Conservation (phyloP, 495 filamentous ascomycete species). For the Xylaria venustula region DNA sequence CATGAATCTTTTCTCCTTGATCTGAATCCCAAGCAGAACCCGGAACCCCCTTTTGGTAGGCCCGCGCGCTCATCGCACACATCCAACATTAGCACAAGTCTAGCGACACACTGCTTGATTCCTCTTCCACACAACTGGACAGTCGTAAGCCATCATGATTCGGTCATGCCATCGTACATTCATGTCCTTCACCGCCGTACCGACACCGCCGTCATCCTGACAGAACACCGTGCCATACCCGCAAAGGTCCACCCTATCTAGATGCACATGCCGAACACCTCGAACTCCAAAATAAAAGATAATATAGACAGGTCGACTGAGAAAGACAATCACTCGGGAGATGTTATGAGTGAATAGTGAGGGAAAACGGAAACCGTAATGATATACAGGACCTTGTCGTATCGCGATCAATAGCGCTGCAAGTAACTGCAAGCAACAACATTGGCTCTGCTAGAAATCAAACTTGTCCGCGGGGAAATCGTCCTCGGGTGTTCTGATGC, state of each 20-base stretch:
- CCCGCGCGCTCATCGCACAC: neutral
- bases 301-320: neutral
- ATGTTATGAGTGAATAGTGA: neutral
- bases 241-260: neutral
- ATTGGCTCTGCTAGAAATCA: slow-evolving; percentile 34
- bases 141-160: slow-evolving; percentile 21
- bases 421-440: slow-evolving; percentile 8
- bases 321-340: neutral
- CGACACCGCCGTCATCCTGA: neutral
- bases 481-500: slow-evolving; percentile 61
- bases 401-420: slow-evolving; percentile 8
- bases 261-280: slow-evolving; percentile 4
- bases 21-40: neutral
- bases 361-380: neutral
- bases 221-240: neutral
- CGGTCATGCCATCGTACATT: slow-evolving; percentile 26
- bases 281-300: slow-evolving; percentile 4
- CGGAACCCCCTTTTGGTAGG: neutral
- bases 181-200: slow-evolving; percentile 13
- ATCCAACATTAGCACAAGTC: neutral
- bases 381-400: slow-evolving; percentile 2
- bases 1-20: neutral
- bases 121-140: neutral
- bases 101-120: slow-evolving; percentile 1
- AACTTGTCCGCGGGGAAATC: slow-evolving; percentile 56